Percentiles rank a stretch among this genome's conserved stretches.
Conservation (phyloP, 805 yeast species). For the Torulaspora franciscae region DNA sequence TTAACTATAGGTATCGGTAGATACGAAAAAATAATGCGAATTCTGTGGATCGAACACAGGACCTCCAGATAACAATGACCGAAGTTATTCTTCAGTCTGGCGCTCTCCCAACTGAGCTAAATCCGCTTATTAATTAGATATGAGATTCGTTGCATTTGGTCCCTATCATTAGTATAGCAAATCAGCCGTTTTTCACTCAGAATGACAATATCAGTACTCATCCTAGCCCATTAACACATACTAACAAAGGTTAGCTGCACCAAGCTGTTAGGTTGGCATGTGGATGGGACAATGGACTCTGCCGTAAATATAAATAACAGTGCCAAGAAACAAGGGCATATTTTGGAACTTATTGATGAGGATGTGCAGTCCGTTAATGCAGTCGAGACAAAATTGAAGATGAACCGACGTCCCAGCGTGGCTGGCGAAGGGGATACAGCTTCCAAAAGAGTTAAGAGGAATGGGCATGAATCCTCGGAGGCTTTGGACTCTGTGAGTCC, state of each 20-base stretch:
- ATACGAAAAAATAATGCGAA: conserved; percentile 48
- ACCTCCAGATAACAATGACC: conserved; percentile 52
- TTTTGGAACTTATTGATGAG: conserved; percentile 41
- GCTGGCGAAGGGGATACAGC: conserved; percentile 1
- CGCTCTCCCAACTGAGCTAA: conserved; percentile 46
- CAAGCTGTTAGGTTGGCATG: not conserved
- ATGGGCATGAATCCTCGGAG: not conserved
- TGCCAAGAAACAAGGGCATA: conserved; percentile 25
- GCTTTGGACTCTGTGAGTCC: conserved; percentile 26
- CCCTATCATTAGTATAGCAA: not conserved
- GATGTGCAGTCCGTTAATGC: conserved; percentile 41
- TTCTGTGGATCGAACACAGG: conserved; percentile 86
- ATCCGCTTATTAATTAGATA: conserved; percentile 29
- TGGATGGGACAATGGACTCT: conserved; percentile 1
- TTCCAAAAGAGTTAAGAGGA: conserved; percentile 8
- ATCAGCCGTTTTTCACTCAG: too few species aligned
- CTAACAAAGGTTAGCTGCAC: too few species aligned
- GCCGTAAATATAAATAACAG: conserved; percentile 2
- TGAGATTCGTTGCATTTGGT: not conserved
- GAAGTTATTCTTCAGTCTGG: conserved; percentile 39
- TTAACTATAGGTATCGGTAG: too few species aligned
- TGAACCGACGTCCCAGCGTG: not conserved
- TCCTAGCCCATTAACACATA: too few species aligned
- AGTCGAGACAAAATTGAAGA: conserved; percentile 29
- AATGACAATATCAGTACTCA: too few species aligned